These are phyloP conservation scores for Globisporangium solare DNA, from an alignment of 352 stramenopile species.

Conservation along the genomic window DNA sequence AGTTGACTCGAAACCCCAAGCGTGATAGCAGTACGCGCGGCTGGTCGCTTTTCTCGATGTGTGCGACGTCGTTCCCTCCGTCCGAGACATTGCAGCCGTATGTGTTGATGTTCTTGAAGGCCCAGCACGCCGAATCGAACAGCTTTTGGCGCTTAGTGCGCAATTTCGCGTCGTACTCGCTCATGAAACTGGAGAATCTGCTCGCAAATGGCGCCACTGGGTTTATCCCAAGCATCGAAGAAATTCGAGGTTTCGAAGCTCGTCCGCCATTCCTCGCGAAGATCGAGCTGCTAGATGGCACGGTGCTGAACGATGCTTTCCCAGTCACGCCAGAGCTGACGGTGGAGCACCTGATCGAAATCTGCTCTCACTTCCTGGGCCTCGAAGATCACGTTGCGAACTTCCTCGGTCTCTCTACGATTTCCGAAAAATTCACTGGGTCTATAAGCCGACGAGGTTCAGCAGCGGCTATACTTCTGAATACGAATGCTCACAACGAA, in stretches of 20 bases:
- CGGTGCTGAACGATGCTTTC: conserved; percentile 87
- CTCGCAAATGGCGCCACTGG: conserved; percentile 83
- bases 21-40: conserved; percentile 87
- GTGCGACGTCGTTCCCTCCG: conserved; percentile 88
- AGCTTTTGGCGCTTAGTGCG: conserved; percentile 74
- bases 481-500: conserved; percentile 5
- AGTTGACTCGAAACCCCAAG: conserved; percentile 90
- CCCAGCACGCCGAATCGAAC: conserved; percentile 66
- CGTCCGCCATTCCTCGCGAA: conserved; percentile 90
- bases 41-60: conserved; percentile 94
- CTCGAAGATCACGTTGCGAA: conserved; percentile 85
- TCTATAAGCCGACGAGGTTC: conserved; percentile 25
- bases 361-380: conserved; percentile 90
- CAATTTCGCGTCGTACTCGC: conserved; percentile 89
- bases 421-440: conserved; percentile 38
- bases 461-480: conserved; percentile 14
- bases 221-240: conserved; percentile 92
- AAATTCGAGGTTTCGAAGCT: conserved; percentile 92
- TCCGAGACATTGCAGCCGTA: conserved; percentile 86
- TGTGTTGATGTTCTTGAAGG: conserved; percentile 88
- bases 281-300: conserved; percentile 92
- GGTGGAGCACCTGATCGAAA: conserved; percentile 87
- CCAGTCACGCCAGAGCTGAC: conserved; percentile 92
- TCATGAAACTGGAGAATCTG: conserved; percentile 90
- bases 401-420: conserved; percentile 57